Conservation (phyloP, 768 basidiomycete species). For the Pleurotus salmoneostramineus region DNA sequence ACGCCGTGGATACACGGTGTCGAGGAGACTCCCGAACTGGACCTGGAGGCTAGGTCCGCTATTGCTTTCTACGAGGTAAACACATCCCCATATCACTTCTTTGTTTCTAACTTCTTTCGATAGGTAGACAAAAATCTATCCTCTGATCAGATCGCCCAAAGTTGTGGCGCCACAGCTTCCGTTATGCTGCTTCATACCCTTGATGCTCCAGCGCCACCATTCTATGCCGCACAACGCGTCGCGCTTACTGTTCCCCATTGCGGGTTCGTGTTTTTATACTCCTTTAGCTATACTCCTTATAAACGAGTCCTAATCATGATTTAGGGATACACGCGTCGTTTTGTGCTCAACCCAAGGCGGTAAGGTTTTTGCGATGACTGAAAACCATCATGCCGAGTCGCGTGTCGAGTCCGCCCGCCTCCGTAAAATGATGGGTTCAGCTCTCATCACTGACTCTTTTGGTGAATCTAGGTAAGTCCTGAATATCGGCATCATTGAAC, state of each 20-base stretch:
- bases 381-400: slow-evolving; percentile 94
- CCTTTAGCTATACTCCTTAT: too few relatives aligned
- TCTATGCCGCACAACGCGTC: slow-evolving; percentile 73
- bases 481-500: background rate
- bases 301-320: slow-evolving; percentile 8
- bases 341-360: slow-evolving; percentile 75
- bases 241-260: slow-evolving; percentile 90
- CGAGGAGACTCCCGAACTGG: slow-evolving; percentile 38
- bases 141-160: slow-evolving; percentile 61
- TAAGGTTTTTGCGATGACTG: slow-evolving; percentile 80
- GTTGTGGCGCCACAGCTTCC: slow-evolving; percentile 89
- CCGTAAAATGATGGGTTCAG: slow-evolving; percentile 85
- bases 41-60: slow-evolving; percentile 83
- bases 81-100: slow-evolving; percentile 17
- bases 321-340: slow-evolving; percentile 85
- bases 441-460: slow-evolving; percentile 89
- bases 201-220: slow-evolving; percentile 75
- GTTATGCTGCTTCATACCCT: slow-evolving; percentile 89
- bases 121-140: slow-evolving; percentile 78
- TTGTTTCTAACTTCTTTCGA: slow-evolving; percentile 7
- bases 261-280: slow-evolving; percentile 47
- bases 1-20: slow-evolving; percentile 55
- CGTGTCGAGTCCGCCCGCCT: slow-evolving; percentile 81
- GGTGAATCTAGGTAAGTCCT: slow-evolving; percentile 76
- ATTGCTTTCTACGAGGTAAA: slow-evolving; percentile 81